Evolutionary conservation across 441 rosid species (phyloP), one percentile per base, ranked within the genome.

Genomic region (Codiaeum variegatum): DNA sequence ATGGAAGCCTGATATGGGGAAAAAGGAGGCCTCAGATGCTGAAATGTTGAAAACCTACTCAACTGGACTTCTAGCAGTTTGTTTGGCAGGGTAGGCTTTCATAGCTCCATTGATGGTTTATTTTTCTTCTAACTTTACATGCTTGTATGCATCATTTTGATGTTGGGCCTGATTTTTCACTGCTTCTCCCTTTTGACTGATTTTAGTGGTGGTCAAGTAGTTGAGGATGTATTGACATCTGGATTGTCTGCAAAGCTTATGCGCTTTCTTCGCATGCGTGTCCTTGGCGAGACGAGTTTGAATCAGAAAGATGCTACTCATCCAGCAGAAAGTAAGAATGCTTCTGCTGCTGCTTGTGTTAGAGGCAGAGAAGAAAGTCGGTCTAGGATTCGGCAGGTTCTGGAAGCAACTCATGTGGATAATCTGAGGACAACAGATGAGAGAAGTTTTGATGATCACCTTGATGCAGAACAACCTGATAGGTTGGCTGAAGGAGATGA

Each of bases 211-310:
- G 97, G 97, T 74, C 97, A 79, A 80, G 79, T 91, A 73, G 92
- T 93, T 77, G 99, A 96, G 82, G 97, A 93, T 79, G 98, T 89
- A 65, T 80, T 93, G 88, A 86, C 91, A 44, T 93, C 97, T 80
- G 98, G 97, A 71, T 82, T 93, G 87, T 85, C 96, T 62, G 87
- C 90, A 19, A 96, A 90, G 85, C 97, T 96, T 78, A 93, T 96
- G 97, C 97, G 81, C 75, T 93, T 88, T 88, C 98, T 93, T 77
- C 97, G 97, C 31, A 66, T 91, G 23, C 89, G 96, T 60, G 91
- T 96, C 75, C 86, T 93, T 71, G 98, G 96, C 71, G 99, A 96
- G 85, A 66, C 81, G 10, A 78, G 83, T 75, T 70, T 83, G 55
- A 84, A 81, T 76, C 97, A 86, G 75, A 93, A 85, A 83, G 99